Conservation (phyloP, 2,329 filamentous ascomycete genomes). For the Cryphonectria japonica region DNA sequence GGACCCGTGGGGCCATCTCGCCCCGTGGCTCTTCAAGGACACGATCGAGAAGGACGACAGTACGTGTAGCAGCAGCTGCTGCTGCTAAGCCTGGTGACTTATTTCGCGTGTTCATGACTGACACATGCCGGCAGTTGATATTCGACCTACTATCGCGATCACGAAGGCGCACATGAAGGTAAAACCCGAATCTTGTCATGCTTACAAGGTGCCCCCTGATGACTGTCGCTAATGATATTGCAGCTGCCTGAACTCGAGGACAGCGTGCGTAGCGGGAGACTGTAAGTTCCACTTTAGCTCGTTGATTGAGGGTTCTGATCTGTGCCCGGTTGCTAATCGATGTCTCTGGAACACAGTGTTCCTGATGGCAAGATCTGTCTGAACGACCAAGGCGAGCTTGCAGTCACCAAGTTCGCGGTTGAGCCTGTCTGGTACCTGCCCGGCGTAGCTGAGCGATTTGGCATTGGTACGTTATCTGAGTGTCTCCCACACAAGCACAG, state of each 20-base stretch:
- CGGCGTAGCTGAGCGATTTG: conserved; percentile 88
- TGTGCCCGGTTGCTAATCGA: not conserved
- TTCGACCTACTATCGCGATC: conserved; percentile 87
- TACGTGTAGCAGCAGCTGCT: conserved; percentile 36
- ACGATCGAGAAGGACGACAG: conserved; percentile 75
- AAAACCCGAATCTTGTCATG: conserved; percentile 10
- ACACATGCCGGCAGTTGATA: conserved; percentile 61
- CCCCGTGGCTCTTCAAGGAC: conserved; percentile 81
- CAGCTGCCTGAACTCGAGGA: conserved; percentile 89
- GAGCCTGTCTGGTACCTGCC: conserved; percentile 92
- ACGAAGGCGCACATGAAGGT: conserved; percentile 92
- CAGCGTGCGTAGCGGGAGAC: conserved; percentile 77
- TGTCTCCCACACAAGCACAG: conserved; percentile 24
- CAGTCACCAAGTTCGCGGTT: conserved; percentile 95
- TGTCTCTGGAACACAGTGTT: conserved; percentile 42
- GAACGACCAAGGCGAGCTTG: conserved; percentile 82
- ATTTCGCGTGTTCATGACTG: conserved; percentile 20
- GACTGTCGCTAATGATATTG: conserved; percentile 10
- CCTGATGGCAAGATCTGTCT: conserved; percentile 89
- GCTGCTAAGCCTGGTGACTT: not conserved
- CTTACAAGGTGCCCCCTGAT: not conserved
- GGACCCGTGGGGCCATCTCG: conserved; percentile 90
- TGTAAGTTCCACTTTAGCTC: conserved; percentile 54
- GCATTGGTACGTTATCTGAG: conserved; percentile 64
- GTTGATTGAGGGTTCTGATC: not conserved